Evolutionary conservation across 2,329 filamentous ascomycete species (phyloP).

Genomic region (Colletotrichum tabaci): DNA sequence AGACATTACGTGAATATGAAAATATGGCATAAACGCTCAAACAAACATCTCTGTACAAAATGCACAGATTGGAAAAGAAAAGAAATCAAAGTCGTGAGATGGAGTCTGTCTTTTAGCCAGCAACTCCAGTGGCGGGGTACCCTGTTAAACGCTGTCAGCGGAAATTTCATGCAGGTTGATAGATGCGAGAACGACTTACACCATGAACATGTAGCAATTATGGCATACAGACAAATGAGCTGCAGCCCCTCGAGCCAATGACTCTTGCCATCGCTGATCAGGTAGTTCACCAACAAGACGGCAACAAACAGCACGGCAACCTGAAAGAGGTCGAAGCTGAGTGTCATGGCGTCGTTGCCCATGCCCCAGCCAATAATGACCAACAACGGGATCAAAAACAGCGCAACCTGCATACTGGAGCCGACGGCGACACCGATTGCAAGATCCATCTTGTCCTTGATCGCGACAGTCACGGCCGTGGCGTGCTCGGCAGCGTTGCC

Average conservation of each 20-base stretch:
- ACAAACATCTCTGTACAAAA: background rate
- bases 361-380: conserved; percentile 86
- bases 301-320: conserved; percentile 88
- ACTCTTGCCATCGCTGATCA: conserved; percentile 86
- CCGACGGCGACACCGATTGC: conserved; percentile 86
- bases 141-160: background rate
- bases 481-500: conserved; percentile 88
- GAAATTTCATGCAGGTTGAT: fast-evolving
- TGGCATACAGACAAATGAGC: conserved; percentile 83
- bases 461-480: conserved; percentile 83
- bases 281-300: conserved; percentile 87
- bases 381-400: conserved; percentile 83
- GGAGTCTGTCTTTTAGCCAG: conserved; percentile 16
- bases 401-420: conserved; percentile 84
- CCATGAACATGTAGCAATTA: conserved; percentile 80
- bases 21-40: conserved; percentile 24
- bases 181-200: conserved; percentile 60
- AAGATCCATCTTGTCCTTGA: conserved; percentile 89
- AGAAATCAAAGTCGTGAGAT: conserved; percentile 9
- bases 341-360: conserved; percentile 79
- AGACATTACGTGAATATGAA: conserved; percentile 36
- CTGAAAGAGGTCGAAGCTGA: conserved; percentile 92
- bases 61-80: background rate
- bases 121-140: conserved; percentile 37
- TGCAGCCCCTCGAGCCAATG: conserved; percentile 87